Percentiles rank a stretch among this genome's conserved stretches.
Conservation (phyloP, 805 yeast species). For the Sugiyamaella lignohabitans region DNA sequence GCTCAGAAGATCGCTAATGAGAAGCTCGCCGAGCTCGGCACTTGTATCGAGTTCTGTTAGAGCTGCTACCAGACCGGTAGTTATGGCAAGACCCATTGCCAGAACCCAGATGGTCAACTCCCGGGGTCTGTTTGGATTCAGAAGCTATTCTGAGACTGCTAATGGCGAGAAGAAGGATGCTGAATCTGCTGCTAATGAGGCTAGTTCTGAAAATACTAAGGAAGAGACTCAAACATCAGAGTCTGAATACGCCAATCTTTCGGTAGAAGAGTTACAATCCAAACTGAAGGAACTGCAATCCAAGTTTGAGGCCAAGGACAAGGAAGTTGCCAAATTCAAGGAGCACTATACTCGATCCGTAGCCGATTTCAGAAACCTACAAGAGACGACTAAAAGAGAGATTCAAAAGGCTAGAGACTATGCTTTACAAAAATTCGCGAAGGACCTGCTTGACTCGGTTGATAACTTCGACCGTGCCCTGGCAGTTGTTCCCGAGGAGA, state of each 20-base stretch:
- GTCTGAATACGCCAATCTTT: conserved; percentile 21
- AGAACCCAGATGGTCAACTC: not conserved
- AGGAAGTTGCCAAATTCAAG: conserved; percentile 72
- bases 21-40: not conserved
- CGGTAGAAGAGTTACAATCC: conserved; percentile 18
- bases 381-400: conserved; percentile 83
- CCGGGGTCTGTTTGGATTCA: not conserved
- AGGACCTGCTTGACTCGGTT: conserved; percentile 79
- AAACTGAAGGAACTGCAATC: conserved; percentile 36
- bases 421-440: conserved; percentile 88
- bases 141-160: conserved; percentile 10
- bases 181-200: conserved; percentile 9
- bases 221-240: conserved; percentile 2
- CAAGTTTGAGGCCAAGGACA: conserved; percentile 47
- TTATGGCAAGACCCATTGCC: not conserved
- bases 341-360: conserved; percentile 76
- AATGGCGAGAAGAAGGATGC: conserved; percentile 9
- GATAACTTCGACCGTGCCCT: conserved; percentile 89
- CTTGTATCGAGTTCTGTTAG: not conserved
- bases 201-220: not conserved
- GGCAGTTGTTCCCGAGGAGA: conserved; percentile 45
- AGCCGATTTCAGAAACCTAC: conserved; percentile 90
- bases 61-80: not conserved
- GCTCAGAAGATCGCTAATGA: not conserved
- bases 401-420: conserved; percentile 80